Percentiles rank a stretch among this genome's conserved stretches.
phyloP scores from a whole-genome alignment of 2,329 filamentous ascomycete genomes.

The Talaromyces rugulosus region DNA sequence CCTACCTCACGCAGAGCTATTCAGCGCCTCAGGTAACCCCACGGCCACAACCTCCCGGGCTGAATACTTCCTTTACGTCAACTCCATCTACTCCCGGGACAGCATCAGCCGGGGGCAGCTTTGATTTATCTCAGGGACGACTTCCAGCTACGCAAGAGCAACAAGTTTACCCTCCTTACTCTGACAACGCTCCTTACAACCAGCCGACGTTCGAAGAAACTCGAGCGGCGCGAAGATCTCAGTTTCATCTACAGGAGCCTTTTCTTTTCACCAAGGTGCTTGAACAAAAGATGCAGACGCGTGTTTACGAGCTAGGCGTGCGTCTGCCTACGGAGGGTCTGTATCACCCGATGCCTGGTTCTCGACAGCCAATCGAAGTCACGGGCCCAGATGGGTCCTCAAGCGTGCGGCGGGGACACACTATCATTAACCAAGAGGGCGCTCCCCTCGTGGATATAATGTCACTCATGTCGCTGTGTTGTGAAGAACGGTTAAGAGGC shows the following conservation, averaged over 20 bases:
- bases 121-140: constrained; percentile 49
- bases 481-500: constrained; percentile 71
- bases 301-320: constrained; percentile 56
- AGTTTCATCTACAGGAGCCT: constrained; percentile 68
- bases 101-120: constrained; percentile 43
- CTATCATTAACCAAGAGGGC: constrained; percentile 64
- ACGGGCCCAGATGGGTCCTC: constrained; percentile 59
- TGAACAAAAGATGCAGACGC: constrained; percentile 53
- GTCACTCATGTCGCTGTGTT: constrained; percentile 74
- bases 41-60: constrained; percentile 46
- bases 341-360: constrained; percentile 42
- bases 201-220: constrained; percentile 61
- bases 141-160: constrained; percentile 52
- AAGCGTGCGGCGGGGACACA: constrained; percentile 61
- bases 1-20: constrained; percentile 62
- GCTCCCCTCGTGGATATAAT: constrained; percentile 76
- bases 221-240: constrained; percentile 57
- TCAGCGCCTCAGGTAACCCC: constrained; percentile 29
- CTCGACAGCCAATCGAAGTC: constrained; percentile 45
- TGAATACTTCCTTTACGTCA: constrained; percentile 38
- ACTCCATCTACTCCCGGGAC: constrained; percentile 39
- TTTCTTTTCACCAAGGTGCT: constrained; percentile 64
- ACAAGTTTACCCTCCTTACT: constrained; percentile 54
- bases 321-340: constrained; percentile 55
- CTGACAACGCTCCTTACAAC: constrained; percentile 52